phyloP scores from a whole-genome alignment of 2,329 filamentous ascomycete species.

The Rutstroemia sp. region DNA sequence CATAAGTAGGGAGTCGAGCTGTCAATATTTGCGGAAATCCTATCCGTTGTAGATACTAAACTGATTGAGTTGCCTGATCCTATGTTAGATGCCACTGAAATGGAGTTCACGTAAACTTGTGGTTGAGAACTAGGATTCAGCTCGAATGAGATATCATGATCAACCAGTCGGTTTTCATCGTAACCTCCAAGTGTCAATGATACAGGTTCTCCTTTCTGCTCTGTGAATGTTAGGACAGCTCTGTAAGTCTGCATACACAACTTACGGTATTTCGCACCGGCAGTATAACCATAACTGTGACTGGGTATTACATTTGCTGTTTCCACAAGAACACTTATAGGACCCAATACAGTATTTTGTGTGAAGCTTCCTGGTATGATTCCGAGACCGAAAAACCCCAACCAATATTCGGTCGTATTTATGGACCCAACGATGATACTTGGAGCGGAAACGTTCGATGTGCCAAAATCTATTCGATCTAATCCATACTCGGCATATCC shows the following conservation, averaged over 20 bases:
- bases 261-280: conserved; percentile 65
- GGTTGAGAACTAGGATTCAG: conserved; percentile 42
- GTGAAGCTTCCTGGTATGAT: conserved; percentile 47
- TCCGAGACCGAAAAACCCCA: conserved; percentile 50
- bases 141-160: conserved; percentile 53
- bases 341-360: conserved; percentile 40
- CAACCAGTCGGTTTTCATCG: conserved; percentile 53
- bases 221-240: conserved; percentile 26
- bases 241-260: conserved; percentile 5
- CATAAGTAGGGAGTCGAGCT: conserved; percentile 58
- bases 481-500: conserved; percentile 60
- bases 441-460: conserved; percentile 30
- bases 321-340: conserved; percentile 51
- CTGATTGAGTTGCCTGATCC: conserved; percentile 37
- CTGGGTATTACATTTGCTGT: conserved; percentile 56
- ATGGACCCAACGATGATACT: conserved; percentile 36
- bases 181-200: conserved; percentile 66
- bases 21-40: conserved; percentile 40
- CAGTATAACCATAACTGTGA: conserved; percentile 68
- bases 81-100: conserved; percentile 18
- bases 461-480: conserved; percentile 32
- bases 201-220: conserved; percentile 39
- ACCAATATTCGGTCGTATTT: conserved; percentile 48
- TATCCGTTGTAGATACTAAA: conserved; percentile 18
- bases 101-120: conserved; percentile 19